phyloP scores from a whole-genome alignment of 768 basidiomycete species.

The Auricularia sp. region DNA sequence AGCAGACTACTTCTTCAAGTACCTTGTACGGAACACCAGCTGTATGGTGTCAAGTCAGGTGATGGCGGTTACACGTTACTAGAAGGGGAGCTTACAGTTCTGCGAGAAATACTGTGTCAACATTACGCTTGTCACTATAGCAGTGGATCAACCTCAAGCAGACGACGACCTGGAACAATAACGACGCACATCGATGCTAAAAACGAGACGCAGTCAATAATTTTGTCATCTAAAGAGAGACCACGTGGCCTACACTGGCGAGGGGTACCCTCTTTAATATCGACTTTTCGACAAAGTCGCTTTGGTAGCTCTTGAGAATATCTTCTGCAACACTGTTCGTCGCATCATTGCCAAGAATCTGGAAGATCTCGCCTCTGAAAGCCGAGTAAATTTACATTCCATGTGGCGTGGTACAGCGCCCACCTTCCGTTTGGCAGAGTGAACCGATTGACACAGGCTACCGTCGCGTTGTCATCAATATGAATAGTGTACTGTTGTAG shows the following conservation, averaged over 20 bases:
- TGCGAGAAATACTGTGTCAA: not conserved
- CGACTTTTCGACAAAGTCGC: not conserved
- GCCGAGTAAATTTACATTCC: not conserved
- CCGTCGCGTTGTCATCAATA: not conserved
- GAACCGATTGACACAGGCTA: not conserved
- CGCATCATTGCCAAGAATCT: not conserved
- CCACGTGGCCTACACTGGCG: not conserved
- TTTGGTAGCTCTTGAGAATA: not conserved
- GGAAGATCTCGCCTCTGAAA: not conserved
- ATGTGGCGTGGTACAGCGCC: not conserved
- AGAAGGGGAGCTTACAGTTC: not conserved
- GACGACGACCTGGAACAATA: not conserved
- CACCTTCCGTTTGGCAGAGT: not conserved
- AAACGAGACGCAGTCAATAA: not conserved
- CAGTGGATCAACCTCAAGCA: not conserved
- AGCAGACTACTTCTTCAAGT: not conserved
- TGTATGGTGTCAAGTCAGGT: not conserved
- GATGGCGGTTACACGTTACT: not conserved
- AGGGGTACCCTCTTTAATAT: not conserved
- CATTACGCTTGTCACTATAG: not conserved
- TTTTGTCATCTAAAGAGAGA: not conserved
- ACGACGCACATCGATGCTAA: not conserved
- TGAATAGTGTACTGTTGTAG: not conserved
- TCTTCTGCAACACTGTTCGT: not conserved
- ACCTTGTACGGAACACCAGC: constrained; percentile 2